These are phyloP conservation scores for Camellia sinensis DNA, from an alignment of 148 eudicot species.

Conservation along the genomic window DNA sequence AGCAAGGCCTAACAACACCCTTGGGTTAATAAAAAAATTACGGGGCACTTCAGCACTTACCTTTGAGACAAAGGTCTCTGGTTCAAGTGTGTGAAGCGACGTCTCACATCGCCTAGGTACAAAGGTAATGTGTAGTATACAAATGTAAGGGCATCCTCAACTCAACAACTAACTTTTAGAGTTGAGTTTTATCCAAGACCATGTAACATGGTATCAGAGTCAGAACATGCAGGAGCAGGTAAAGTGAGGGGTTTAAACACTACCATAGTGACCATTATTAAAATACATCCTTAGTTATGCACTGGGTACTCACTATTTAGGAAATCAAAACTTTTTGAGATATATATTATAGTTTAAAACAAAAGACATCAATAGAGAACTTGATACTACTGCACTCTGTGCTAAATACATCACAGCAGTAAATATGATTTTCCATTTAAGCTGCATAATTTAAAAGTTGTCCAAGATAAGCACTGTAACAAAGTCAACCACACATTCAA, in stretches of 20 bases:
- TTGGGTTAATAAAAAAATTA: neutral
- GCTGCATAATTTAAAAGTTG: neutral
- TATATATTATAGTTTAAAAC: too few relatives aligned
- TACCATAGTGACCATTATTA: too few relatives aligned
- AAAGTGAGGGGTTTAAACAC: too few relatives aligned
- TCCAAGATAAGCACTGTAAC: neutral
- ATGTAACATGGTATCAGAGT: too few relatives aligned
- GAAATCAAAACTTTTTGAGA: too few relatives aligned
- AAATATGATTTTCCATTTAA: slow-evolving; percentile 2
- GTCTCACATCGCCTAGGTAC: too few relatives aligned
- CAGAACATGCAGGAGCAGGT: too few relatives aligned
- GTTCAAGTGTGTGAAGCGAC: neutral
- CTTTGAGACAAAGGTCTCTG: neutral
- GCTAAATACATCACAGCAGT: neutral
- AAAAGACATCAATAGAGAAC: neutral
- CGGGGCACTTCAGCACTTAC: neutral
- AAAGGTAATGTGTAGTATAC: too few relatives aligned
- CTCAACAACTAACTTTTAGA: too few relatives aligned
- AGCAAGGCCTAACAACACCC: neutral
- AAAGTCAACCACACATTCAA: neutral
- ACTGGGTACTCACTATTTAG: neutral
- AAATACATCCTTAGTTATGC: neutral
- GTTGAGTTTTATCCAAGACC: too few relatives aligned
- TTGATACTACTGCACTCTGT: neutral
- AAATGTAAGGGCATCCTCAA: too few relatives aligned